These are phyloP conservation scores for Fusarium pininemorale DNA, from an alignment of 2,329 filamentous ascomycete genomes.

Conservation along the genomic window DNA sequence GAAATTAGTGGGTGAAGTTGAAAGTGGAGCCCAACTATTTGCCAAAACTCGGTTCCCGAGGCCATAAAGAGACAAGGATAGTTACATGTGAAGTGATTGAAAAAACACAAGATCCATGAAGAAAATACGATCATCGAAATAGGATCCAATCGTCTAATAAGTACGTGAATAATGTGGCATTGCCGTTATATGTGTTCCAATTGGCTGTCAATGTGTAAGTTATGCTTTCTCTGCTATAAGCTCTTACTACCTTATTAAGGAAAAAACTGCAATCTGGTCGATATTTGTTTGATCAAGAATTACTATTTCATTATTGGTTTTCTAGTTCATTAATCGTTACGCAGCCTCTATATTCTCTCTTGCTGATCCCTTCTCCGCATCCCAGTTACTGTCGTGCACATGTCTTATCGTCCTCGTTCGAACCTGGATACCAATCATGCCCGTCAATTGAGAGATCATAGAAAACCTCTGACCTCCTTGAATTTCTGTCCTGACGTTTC, in stretches of 20 bases:
- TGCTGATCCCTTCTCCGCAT: conserved; percentile 17
- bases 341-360: background rate
- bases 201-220: background rate
- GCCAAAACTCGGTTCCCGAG: background rate
- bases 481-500: conserved; percentile 47
- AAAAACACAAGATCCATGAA: background rate
- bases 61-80: background rate
- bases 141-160: background rate
- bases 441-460: conserved; percentile 36
- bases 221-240: background rate
- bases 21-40: conserved; percentile 31
- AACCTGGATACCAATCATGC: conserved; percentile 35
- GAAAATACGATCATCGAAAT: background rate
- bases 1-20: conserved; percentile 18
- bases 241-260: background rate
- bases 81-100: background rate
- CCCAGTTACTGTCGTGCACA: conserved; percentile 16
- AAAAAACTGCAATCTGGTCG: background rate
- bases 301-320: background rate
- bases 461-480: conserved; percentile 39
- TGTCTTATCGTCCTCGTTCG: conserved; percentile 35
- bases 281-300: background rate
- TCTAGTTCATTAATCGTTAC: conserved; percentile 16
- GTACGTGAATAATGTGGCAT: background rate
- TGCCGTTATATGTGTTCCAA: background rate